Conservation (phyloP, 1,139 yeast species). For the Candida frijolesensis region DNA sequence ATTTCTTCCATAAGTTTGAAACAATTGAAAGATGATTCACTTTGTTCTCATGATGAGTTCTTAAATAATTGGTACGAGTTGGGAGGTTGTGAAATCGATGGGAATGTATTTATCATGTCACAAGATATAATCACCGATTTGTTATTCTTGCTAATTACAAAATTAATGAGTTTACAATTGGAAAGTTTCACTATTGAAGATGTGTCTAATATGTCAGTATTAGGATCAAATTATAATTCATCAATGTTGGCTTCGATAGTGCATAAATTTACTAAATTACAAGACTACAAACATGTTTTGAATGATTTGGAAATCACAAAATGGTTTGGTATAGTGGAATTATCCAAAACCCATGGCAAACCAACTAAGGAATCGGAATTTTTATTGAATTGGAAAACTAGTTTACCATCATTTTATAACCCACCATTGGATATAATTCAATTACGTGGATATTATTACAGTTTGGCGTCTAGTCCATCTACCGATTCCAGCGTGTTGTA, state of each 20-base stretch:
- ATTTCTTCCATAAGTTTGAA: constrained; percentile 20
- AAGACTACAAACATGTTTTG: constrained; percentile 22
- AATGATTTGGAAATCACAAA: constrained; percentile 44
- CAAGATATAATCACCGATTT: constrained; percentile 28
- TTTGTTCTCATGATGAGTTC: constrained; percentile 62
- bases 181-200: background rate
- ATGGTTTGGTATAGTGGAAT: constrained; percentile 64
- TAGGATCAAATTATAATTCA: constrained; percentile 4
- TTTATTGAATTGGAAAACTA: constrained; percentile 62
- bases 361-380: constrained; percentile 48
- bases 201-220: background rate
- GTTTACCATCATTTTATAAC: constrained; percentile 65
- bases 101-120: constrained; percentile 30
- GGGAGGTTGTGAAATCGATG: constrained; percentile 59
- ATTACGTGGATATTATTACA: constrained; percentile 56
- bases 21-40: constrained; percentile 47
- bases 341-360: constrained; percentile 35
- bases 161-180: constrained; percentile 48
- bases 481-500: constrained; percentile 46
- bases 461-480: constrained; percentile 29
- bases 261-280: constrained; percentile 41
- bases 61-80: constrained; percentile 49
- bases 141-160: constrained; percentile 49
- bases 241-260: constrained; percentile 48
- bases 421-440: constrained; percentile 54